Percentiles rank a stretch among this genome's conserved stretches.
Conservation (phyloP, 345 rosid genomes). For the Tarenaya hassleriana region DNA sequence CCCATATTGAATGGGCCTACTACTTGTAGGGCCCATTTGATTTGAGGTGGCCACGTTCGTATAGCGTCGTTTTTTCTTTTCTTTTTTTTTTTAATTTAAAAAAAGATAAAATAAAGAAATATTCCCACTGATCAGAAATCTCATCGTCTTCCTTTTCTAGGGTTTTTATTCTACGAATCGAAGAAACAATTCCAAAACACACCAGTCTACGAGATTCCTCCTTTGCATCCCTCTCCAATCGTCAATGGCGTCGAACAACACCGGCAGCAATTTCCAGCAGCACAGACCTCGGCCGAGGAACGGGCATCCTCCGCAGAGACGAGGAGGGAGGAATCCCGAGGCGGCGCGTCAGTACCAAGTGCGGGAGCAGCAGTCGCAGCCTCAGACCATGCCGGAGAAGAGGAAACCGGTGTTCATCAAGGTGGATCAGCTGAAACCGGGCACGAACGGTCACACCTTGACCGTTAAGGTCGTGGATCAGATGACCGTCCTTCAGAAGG, state of each 20-base stretch:
- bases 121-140: constrained; percentile 18
- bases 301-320: constrained; percentile 27
- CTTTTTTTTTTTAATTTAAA: neutral
- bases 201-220: neutral
- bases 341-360: constrained; percentile 22
- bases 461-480: constrained; percentile 51
- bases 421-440: constrained; percentile 59
- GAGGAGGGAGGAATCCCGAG: constrained; percentile 23
- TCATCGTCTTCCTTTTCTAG: constrained; percentile 4
- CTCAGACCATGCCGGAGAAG: constrained; percentile 31
- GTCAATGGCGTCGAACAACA: constrained; percentile 28
- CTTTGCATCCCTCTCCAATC: neutral
- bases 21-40: too few relatives aligned
- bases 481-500: constrained; percentile 39
- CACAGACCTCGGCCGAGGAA: constrained; percentile 22
- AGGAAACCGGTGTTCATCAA: constrained; percentile 60
- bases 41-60: too few relatives aligned
- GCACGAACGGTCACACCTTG: constrained; percentile 56
- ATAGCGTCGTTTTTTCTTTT: neutral
- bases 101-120: neutral
- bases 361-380: constrained; percentile 17
- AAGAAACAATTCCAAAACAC: neutral
- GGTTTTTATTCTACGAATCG: constrained; percentile 17
- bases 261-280: constrained; percentile 21
- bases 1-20: too few relatives aligned